Base-by-base conservation (phyloP, 2,329 filamentous ascomycete species). In the Paecilomyces variotii region DNA sequence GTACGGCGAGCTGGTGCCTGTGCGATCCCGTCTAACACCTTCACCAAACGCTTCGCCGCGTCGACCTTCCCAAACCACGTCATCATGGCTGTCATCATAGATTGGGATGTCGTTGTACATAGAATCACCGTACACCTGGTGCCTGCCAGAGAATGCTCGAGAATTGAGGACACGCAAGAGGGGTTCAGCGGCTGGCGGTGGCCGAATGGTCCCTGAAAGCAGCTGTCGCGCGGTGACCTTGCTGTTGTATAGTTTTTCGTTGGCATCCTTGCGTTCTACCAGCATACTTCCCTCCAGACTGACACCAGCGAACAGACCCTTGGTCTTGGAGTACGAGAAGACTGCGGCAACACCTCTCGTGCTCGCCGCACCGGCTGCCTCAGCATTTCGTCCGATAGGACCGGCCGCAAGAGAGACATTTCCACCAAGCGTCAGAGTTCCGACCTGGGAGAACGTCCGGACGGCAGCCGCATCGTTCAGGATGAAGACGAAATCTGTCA, bases 251-350 rank as follows among this genome's bases (percentile, higher is more conserved):
- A 99, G 83, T 78, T 96, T 96, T 77, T 96, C 89, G 72, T 99
- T 99, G 66, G 94, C 94, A 75, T 99, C 94, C 77, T 91, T 88
- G 63, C 94, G 86, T 78, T 99, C 94, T 63, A 97, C 90, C 64
- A 99, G 87, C 56, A 90, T 91, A 61, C 89, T 93, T 25, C 94
- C 94, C 74, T 99, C 94, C 64, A 99, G 79, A 66, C 90, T 95
- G 54, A 99, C 92, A 70, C 94, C 94, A 4, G 94, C 94, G 67
- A 99, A 99, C 32, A 99, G 79, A 24, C 94, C 94, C 79, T 97
- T 97, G 11, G 94, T 99, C 78, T 97, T 97, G 73, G 89, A 94
- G 81, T 99, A 99, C 68, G 90, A 90, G 80, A 99, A 99, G 55
- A 99, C 87, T 56, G 90, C 94, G 0, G 92, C 89, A 7, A 97